Evolutionary conservation across 2,329 filamentous ascomycete species (phyloP), one percentile per base, ranked within the genome.

Genomic region (Phoma sp.): DNA sequence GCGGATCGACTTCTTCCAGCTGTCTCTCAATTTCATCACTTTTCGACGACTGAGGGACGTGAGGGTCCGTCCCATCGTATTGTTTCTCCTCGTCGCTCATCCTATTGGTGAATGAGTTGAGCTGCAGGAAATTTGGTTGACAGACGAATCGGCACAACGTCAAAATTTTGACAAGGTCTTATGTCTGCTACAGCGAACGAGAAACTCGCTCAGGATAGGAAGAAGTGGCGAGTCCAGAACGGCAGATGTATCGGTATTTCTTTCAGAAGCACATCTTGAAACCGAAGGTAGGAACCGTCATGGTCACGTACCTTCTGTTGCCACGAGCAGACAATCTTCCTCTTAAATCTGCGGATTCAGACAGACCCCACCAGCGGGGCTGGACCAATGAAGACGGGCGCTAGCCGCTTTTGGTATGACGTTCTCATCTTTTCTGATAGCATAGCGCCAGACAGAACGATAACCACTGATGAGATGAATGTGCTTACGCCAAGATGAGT

Each of bases 1-100:
- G 79, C 2, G 61, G 58, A 46, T 79, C 77, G 33, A 76, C 59
- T 22, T 70, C 67, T 37, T 64, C 68, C 39, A 72, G 32, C 38
- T 66, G 65, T 10, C 57, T 58, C 13, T 66, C 69, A 18, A 67
- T 47, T 32, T 67, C 66, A 59, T 67, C 61, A 35, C 66, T 66
- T 44, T 60, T 55, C 4, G 49, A 40, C 4, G 56, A 57, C 23
- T 58, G 60, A 32, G 53, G 46, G 37, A 39, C 61, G 25, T 55
- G 53, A 10, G 60, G 47, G 30, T 50, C 52, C 25, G 52, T 36
- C 22, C 42, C 30, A 18, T 59, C 61, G 23, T 65, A 57, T 8
- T 62, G 59, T 49, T 71, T 69, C 42, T 68, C 66, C 8, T 63
- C 42, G 40, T 70, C 67, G 55, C 64, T 67, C 69, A 72, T 72